Conservation (phyloP, 2,329 filamentous ascomycete genomes). For the Colletotrichum siamense region DNA sequence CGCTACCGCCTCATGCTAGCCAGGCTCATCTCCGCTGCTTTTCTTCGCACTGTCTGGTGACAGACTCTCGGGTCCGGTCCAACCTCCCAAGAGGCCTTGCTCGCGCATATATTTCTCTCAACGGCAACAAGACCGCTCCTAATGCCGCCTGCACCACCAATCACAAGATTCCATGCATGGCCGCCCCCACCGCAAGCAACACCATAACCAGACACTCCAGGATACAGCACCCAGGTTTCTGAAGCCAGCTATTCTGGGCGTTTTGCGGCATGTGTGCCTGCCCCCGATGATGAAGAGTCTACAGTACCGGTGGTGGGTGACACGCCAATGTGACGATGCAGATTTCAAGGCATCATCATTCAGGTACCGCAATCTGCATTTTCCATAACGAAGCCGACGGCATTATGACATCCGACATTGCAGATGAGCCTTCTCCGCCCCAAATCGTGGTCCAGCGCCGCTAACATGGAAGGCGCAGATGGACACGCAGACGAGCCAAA, state of each 20-base stretch:
- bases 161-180: not conserved
- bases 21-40: not conserved
- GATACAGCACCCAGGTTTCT: not conserved
- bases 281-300: not conserved
- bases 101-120: not conserved
- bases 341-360: not conserved
- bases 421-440: not conserved
- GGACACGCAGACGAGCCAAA: not conserved
- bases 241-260: not conserved
- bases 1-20: not conserved
- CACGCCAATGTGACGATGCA: not conserved
- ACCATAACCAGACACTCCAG: not conserved
- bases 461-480: not conserved
- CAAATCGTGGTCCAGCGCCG: no score
- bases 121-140: not conserved
- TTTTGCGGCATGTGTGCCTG: not conserved
- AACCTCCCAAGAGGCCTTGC: not conserved
- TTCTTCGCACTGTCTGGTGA: constrained; percentile 1
- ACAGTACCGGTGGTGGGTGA: not conserved
- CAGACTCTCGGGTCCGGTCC: not conserved
- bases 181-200: not conserved
- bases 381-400: not conserved
- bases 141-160: not conserved
- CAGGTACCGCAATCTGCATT: not conserved
- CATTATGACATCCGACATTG: not conserved